phyloP scores from a whole-genome alignment of 805 yeast genomes.

The Lachancea quebecensis region DNA sequence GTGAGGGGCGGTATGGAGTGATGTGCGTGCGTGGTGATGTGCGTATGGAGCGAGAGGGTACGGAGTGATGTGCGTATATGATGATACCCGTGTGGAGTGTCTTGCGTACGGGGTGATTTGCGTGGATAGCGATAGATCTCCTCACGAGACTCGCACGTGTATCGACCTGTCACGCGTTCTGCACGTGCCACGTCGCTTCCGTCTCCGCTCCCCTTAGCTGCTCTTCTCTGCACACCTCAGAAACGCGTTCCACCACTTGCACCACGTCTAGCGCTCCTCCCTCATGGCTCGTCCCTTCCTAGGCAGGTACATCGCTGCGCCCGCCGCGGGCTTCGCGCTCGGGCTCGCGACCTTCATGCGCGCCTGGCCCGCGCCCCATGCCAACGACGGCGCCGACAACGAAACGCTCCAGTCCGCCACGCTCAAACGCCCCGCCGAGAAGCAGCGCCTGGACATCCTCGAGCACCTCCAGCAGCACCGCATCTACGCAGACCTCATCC shows the following conservation, averaged over 20 bases:
- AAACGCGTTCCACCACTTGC: neutral
- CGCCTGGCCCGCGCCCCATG: slow-evolving; percentile 29
- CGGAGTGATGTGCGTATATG: too few relatives aligned
- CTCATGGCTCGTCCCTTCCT: slow-evolving; percentile 1
- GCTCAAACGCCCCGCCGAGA: slow-evolving; percentile 17
- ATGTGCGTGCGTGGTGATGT: too few relatives aligned
- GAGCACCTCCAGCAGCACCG: slow-evolving; percentile 12
- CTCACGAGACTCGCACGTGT: too few relatives aligned
- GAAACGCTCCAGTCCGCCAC: slow-evolving; percentile 10
- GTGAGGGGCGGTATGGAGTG: too few relatives aligned
- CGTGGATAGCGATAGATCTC: too few relatives aligned
- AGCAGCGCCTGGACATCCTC: slow-evolving; percentile 28
- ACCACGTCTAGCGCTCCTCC: too few relatives aligned
- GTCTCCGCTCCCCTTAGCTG: neutral
- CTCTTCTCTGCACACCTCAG: neutral
- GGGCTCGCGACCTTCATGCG: slow-evolving; percentile 26
- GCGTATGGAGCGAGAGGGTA: too few relatives aligned
- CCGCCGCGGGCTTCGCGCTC: slow-evolving; percentile 25
- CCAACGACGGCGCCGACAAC: slow-evolving; percentile 6
- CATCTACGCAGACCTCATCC: slow-evolving; percentile 18
- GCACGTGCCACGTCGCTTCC: too few relatives aligned
- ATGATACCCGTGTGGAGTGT: too few relatives aligned
- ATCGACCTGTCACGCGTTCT: too few relatives aligned
- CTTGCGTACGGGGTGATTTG: too few relatives aligned
- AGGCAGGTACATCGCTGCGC: slow-evolving; percentile 20